phyloP scores from a whole-genome alignment of 2,329 filamentous ascomycete genomes.

The Clathrospora elynae region DNA sequence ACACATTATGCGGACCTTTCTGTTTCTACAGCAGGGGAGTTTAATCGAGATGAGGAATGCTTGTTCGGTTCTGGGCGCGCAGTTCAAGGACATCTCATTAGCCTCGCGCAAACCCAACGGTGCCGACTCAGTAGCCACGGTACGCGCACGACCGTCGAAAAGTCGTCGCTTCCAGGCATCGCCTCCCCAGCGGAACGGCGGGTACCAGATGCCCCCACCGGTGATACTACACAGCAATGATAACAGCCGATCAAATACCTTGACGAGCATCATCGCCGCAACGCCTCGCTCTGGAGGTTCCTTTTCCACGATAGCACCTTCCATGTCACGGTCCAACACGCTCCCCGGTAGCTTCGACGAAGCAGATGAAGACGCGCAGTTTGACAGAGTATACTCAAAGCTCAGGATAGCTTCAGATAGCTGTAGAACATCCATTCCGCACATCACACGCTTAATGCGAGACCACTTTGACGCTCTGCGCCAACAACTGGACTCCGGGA shows the following conservation, averaged over 20 bases:
- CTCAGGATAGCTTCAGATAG: constrained; percentile 75
- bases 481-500: constrained; percentile 40
- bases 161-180: constrained; percentile 40
- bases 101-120: constrained; percentile 29
- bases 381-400: constrained; percentile 81
- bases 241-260: constrained; percentile 60
- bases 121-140: constrained; percentile 31
- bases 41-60: constrained; percentile 65
- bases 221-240: constrained; percentile 53
- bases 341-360: constrained; percentile 65
- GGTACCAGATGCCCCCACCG: constrained; percentile 44
- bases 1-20: constrained; percentile 62
- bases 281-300: constrained; percentile 85
- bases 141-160: constrained; percentile 39
- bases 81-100: constrained; percentile 38
- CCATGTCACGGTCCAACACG: constrained; percentile 52
- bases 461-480: constrained; percentile 37
- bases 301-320: constrained; percentile 64
- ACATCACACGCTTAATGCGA: constrained; percentile 37
- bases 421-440: constrained; percentile 72
- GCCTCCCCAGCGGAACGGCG: constrained; percentile 43
- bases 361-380: constrained; percentile 76
- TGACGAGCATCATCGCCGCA: constrained; percentile 55
- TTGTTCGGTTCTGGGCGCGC: constrained; percentile 56
- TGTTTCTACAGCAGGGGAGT: constrained; percentile 64